A percentile compares a stretch with the other conserved stretches of the same genome.
phyloP scores from a whole-genome alignment of 1,139 yeast genomes.

The Suzukiozyma palmioleophila region DNA sequence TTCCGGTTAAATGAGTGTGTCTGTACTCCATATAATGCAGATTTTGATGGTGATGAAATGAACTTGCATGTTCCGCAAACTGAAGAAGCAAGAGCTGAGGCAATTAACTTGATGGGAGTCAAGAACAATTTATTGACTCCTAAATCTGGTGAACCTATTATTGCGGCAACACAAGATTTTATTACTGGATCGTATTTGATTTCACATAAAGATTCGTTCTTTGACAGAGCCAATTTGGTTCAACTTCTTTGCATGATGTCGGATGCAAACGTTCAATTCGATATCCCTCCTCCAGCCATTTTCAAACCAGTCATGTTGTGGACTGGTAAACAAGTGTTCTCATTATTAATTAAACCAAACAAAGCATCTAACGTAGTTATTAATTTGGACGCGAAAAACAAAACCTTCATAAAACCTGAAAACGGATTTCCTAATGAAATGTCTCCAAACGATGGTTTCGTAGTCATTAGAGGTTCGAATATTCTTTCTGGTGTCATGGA shows the following conservation, averaged over 20 bases:
- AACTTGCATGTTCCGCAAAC: constrained; percentile 98
- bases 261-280: constrained; percentile 84
- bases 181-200: constrained; percentile 93
- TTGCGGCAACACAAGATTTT: constrained; percentile 99
- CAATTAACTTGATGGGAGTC: constrained; percentile 96
- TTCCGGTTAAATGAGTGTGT: constrained; percentile 97
- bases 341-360: constrained; percentile 83
- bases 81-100: constrained; percentile 98
- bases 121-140: constrained; percentile 93
- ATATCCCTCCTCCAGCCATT: constrained; percentile 92
- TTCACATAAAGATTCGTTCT: constrained; percentile 90
- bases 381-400: constrained; percentile 91
- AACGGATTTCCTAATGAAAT: constrained; percentile 76
- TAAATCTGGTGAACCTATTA: constrained; percentile 96
- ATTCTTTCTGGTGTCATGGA: constrained; percentile 95
- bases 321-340: constrained; percentile 97
- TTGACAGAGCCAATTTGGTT: constrained; percentile 78
- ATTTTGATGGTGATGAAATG: constrained; percentile 99
- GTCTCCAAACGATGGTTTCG: constrained; percentile 97
- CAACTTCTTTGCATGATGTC: constrained; percentile 94
- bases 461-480: constrained; percentile 84
- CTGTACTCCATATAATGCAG: constrained; percentile 98
- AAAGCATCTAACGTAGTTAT: constrained; percentile 70
- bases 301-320: constrained; percentile 84
- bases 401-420: constrained; percentile 72